These are phyloP conservation scores for Aschersonia sp. DNA, from an alignment of 2,329 filamentous ascomycete genomes.

Conservation along the genomic window DNA sequence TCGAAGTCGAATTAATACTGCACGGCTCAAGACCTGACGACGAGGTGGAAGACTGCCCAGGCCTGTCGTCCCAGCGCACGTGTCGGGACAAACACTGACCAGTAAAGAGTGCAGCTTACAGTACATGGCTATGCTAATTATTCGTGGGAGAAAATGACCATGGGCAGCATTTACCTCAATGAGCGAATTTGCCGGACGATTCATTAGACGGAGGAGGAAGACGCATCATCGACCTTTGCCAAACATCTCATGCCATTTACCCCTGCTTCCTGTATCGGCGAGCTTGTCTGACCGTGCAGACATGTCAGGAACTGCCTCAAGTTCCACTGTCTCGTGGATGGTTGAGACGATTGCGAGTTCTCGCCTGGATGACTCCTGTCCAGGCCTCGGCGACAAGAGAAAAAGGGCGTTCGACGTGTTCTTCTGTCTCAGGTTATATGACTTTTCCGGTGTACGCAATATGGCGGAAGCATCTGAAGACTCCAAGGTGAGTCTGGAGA, in stretches of 20 bases:
- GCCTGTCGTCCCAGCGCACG: no score
- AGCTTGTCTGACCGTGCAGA: conserved; percentile 13
- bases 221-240: conserved; percentile 23
- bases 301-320: conserved; percentile 28
- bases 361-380: conserved; percentile 10
- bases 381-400: conserved; percentile 25
- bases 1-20: no score
- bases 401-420: conserved; percentile 55
- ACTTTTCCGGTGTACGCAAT: conserved; percentile 34
- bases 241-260: conserved; percentile 49
- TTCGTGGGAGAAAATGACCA: no score
- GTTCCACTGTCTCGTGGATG: conserved; percentile 48
- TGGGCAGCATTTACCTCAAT: neutral
- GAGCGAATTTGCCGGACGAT: neutral
- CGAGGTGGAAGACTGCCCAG: no score
- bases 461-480: conserved; percentile 34
- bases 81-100: no score
- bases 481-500: conserved; percentile 29
- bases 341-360: conserved; percentile 37
- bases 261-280: conserved; percentile 20
- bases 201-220: neutral
- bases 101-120: no score
- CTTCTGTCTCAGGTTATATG: conserved; percentile 48
- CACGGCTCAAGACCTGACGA: no score
- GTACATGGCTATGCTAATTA: no score